Base-by-base conservation (phyloP, 2,329 filamentous ascomycete genomes). In the Pestalotiopsis sp. region DNA sequence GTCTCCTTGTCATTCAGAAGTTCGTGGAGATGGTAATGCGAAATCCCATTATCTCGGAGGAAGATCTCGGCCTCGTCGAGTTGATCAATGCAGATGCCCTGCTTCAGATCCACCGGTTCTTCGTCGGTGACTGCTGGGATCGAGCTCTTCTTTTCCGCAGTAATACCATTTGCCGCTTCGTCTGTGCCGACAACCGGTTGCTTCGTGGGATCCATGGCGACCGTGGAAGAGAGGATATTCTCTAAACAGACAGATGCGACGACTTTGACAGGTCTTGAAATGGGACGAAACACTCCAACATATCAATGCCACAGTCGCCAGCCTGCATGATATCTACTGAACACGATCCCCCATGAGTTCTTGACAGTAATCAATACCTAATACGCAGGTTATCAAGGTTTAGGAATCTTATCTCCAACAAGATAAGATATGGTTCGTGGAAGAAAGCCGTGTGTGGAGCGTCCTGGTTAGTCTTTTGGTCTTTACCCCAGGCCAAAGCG, bases 61-160 rank as follows among this genome's bases (percentile, higher is more conserved):
- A 86, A 87, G 39, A 83, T 71, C 62, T 83, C 84, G 3, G 81
- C 82, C 67, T 83, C 81, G 71, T 87, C 85, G 17, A 86, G 80
- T 38, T 83, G 78, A n/a, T 57, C 31, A 23, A 67, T 39, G 17
- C 20, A 64, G 27, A 45, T 23, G 38, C 57, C 57, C 3, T 59
- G 57, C 20, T 59, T 59, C 23, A 59, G 12, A 59, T 59, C 57
- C 7, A 36, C 31, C 17, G 57, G 57, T 36, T 59, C 57, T 13
- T 59, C 57, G 23, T 59, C 23, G 41, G 61, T 41, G n/a, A 69
- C 12, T 3, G 31, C 64, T 13, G 64, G 39, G 14, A 61, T 55
- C 11, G 62, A 20, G 23, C 67, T 64, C 49, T 64, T 58, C 49
- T 68, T 57, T 9, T 71, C 64, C 31, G 27, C 41, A n/a, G 62